These are phyloP conservation scores for Patellaria atrata DNA, from an alignment of 495 filamentous ascomycete genomes.

Conservation along the genomic window DNA sequence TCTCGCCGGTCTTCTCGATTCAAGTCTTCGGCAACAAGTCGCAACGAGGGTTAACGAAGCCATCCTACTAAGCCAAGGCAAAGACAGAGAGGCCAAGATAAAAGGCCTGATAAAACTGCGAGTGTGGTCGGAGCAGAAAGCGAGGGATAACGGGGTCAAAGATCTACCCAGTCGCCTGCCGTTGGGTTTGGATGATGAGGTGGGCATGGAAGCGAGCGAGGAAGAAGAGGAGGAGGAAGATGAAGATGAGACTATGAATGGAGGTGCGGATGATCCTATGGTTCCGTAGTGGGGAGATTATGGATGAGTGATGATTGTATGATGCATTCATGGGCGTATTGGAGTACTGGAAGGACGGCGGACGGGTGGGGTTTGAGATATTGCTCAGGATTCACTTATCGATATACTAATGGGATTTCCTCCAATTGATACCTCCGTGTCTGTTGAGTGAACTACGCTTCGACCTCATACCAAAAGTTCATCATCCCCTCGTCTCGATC, in stretches of 20 bases:
- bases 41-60: slow-evolving; percentile 78
- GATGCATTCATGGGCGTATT: no score
- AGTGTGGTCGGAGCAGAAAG: slow-evolving; percentile 71
- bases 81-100: slow-evolving; percentile 65
- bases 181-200: slow-evolving; percentile 46
- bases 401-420: no score
- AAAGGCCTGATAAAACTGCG: slow-evolving; percentile 64
- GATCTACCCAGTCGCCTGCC: slow-evolving; percentile 59
- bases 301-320: no score
- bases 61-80: slow-evolving; percentile 55
- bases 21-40: slow-evolving; percentile 67
- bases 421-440: no score
- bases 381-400: no score
- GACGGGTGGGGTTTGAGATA: no score
- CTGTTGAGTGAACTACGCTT: no score
- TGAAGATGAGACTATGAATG: slow-evolving; percentile 5
- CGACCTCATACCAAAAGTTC: no score
- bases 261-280: slow-evolving; percentile 4
- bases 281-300: no score
- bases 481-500: no score
- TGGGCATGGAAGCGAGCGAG: slow-evolving; percentile 10
- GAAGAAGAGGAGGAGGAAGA: slow-evolving; percentile 4
- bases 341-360: no score
- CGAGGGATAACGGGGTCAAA: slow-evolving; percentile 54
- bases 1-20: slow-evolving; percentile 59